A percentile compares a stretch with the other conserved stretches of the same genome.
Conservation (phyloP, 805 yeast species). For the Candida odintsovae region DNA sequence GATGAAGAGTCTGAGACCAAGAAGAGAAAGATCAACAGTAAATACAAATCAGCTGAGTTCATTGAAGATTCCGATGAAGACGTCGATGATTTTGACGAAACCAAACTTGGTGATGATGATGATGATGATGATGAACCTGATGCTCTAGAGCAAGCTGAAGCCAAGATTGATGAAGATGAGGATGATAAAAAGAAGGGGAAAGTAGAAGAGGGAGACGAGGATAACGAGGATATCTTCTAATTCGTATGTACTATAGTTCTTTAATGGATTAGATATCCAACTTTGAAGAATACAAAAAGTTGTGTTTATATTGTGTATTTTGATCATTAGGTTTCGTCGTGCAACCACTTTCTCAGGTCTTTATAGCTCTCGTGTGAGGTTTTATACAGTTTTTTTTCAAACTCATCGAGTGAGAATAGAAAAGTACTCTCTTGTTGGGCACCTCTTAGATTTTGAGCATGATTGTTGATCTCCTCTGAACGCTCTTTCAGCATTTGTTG, state of each 20-base stretch:
- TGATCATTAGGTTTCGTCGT: constrained; percentile 11
- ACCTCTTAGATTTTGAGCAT: constrained; percentile 37
- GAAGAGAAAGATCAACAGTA: constrained; percentile 23
- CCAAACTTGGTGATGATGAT: constrained; percentile 10
- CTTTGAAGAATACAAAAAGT: background rate
- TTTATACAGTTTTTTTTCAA: constrained; percentile 58
- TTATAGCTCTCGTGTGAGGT: constrained; percentile 45
- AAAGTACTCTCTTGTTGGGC: constrained; percentile 48
- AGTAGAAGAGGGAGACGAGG: too few species aligned
- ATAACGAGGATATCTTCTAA: constrained; percentile 12
- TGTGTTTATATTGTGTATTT: background rate
- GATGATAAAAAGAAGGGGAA: constrained; percentile 11
- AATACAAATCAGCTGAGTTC: constrained; percentile 31
- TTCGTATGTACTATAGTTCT: background rate
- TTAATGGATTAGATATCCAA: background rate
- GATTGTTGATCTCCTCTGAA: constrained; percentile 66
- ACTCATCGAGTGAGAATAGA: constrained; percentile 65
- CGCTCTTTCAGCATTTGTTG: constrained; percentile 53
- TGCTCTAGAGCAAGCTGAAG: constrained; percentile 17
- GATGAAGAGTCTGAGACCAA: constrained; percentile 22
- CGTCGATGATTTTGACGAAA: constrained; percentile 18
- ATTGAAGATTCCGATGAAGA: constrained; percentile 41
- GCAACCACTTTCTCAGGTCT: constrained; percentile 39
- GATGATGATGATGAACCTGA: constrained; percentile 16
- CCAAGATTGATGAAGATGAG: constrained; percentile 13